Evolutionary conservation across 1,139 yeast genomes (phyloP).

Genomic region (Eremothecium coryli): DNA sequence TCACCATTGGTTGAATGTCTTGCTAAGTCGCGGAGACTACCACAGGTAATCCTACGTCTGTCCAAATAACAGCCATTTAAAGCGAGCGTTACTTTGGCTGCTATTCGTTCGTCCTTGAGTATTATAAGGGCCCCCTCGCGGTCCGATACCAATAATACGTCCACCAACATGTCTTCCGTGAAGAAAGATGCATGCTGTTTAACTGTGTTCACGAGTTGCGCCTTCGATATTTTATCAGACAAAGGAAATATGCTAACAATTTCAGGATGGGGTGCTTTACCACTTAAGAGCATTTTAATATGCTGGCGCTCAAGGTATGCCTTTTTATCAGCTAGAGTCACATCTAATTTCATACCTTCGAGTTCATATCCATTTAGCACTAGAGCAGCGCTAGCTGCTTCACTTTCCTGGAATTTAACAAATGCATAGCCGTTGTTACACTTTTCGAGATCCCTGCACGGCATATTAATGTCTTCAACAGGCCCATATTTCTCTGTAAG

Average conservation of each 20-base stretch:
- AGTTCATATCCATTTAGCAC: slow-evolving; percentile 33
- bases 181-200: slow-evolving; percentile 34
- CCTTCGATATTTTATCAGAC: slow-evolving; percentile 38
- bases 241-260: slow-evolving; percentile 40
- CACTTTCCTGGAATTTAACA: slow-evolving; percentile 36
- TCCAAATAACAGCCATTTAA: slow-evolving; percentile 39
- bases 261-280: slow-evolving; percentile 27
- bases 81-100: slow-evolving; percentile 50
- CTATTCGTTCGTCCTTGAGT: slow-evolving; percentile 38
- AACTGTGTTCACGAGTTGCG: slow-evolving; percentile 35
- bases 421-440: slow-evolving; percentile 50
- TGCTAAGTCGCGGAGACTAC: slow-evolving; percentile 35
- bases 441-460: slow-evolving; percentile 26
- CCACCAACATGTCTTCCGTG: slow-evolving; percentile 22
- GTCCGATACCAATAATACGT: slow-evolving; percentile 40
- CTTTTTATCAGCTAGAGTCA: slow-evolving; percentile 36
- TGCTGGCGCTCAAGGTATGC: slow-evolving; percentile 30
- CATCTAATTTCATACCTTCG: slow-evolving; percentile 38
- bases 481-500: slow-evolving; percentile 38
- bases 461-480: slow-evolving; percentile 45
- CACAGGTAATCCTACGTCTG: slow-evolving; percentile 33
- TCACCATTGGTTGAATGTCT: too few species aligned
- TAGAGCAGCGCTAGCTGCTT: slow-evolving; percentile 38
- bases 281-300: slow-evolving; percentile 22
- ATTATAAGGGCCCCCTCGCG: slow-evolving; percentile 47